These are phyloP conservation scores for Pseudocercospora fuligena DNA, from an alignment of 2,329 filamentous ascomycete species.

Conservation along the genomic window DNA sequence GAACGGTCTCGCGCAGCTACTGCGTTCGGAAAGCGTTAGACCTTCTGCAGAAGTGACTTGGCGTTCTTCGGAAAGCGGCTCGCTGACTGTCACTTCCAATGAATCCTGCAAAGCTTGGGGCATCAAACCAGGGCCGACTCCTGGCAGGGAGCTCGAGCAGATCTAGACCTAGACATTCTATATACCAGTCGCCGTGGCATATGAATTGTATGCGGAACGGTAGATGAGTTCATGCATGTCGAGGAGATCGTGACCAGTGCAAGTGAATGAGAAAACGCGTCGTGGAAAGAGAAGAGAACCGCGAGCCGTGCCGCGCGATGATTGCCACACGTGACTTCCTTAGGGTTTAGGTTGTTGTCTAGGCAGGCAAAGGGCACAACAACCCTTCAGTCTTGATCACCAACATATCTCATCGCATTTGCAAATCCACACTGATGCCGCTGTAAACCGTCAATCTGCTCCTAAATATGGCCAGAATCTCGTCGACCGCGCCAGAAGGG, in stretches of 20 bases:
- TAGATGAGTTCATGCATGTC: too few species aligned
- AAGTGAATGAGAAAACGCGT: too few species aligned
- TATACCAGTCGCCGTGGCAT: too few species aligned
- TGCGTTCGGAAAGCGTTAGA: too few species aligned
- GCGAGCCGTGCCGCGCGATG: neutral
- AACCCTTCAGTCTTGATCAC: neutral
- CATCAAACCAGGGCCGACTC: neutral
- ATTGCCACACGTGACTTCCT: neutral
- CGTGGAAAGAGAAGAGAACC: too few species aligned
- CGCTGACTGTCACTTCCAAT: neutral
- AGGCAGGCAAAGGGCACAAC: neutral
- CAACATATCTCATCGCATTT: neutral
- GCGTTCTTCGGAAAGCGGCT: too few species aligned
- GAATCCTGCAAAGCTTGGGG: neutral
- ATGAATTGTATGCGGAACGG: too few species aligned
- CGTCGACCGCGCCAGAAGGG: slow-evolving; percentile 14
- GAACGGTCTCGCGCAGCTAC: neutral
- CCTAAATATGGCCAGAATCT: slow-evolving; percentile 14
- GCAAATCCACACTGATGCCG: neutral
- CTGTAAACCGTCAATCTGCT: neutral
- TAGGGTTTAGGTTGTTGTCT: neutral
- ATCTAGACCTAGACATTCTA: neutral
- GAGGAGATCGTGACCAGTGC: too few species aligned
- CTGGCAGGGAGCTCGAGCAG: neutral
- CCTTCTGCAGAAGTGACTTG: too few species aligned